phyloP scores from a whole-genome alignment of 2,329 filamentous ascomycete genomes.

The Aureobasidium sp. region DNA sequence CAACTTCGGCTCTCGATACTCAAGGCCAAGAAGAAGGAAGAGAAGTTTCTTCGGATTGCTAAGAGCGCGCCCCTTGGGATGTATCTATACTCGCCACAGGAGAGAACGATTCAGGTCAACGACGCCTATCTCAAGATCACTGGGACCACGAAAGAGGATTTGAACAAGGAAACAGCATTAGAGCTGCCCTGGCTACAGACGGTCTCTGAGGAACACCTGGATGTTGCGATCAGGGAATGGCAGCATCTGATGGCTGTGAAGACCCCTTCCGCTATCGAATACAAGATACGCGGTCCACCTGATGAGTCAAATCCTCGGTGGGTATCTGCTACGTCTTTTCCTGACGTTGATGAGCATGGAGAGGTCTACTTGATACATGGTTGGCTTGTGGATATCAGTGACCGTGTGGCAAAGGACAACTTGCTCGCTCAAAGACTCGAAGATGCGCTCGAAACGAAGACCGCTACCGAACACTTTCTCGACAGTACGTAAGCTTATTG shows the following conservation, averaged over 20 bases:
- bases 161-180: background rate
- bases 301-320: background rate
- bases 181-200: constrained; percentile 1
- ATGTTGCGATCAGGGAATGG: background rate
- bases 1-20: constrained; percentile 27
- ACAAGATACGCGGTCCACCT: background rate
- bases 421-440: constrained; percentile 28
- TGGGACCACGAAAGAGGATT: constrained; percentile 17
- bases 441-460: constrained; percentile 31
- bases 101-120: constrained; percentile 34
- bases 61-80: constrained; percentile 35
- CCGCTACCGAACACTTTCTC: constrained; percentile 32
- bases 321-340: constrained; percentile 18
- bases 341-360: constrained; percentile 27
- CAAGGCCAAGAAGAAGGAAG: constrained; percentile 25
- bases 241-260: background rate
- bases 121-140: constrained; percentile 35
- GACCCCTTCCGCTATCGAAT: background rate
- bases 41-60: constrained; percentile 33
- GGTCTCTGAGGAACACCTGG: background rate
- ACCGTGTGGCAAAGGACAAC: constrained; percentile 38
- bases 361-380: constrained; percentile 34
- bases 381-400: constrained; percentile 38
- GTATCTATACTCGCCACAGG: constrained; percentile 25
- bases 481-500: constrained; percentile 20